Conservation (phyloP, 805 yeast species). For the Hanseniaspora valbyensis region DNA sequence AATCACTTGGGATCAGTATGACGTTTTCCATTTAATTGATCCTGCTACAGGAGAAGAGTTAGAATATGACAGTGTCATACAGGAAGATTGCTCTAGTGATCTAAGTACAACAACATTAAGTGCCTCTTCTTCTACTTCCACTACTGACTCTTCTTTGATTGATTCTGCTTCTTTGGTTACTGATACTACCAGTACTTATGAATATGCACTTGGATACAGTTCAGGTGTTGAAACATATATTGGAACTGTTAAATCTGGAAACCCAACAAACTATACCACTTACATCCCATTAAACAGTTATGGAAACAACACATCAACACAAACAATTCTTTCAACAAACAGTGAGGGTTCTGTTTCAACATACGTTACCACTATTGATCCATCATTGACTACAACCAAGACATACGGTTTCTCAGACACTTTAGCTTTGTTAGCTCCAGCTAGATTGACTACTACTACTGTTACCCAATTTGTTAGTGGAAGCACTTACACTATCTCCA, state of each 20-base stretch:
- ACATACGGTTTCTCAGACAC: conserved; percentile 9
- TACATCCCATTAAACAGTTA: not conserved
- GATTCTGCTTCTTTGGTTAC: too few species aligned
- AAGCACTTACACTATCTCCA: not conserved
- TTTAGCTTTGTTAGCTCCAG: conserved; percentile 6
- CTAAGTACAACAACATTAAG: not conserved
- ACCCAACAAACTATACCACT: conserved; percentile 4
- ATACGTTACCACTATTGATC: not conserved
- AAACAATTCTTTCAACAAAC: conserved; percentile 2
- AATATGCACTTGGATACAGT: not conserved
- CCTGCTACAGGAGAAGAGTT: conserved; percentile 18
- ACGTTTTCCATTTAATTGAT: conserved; percentile 22
- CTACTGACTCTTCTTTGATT: conserved; percentile 3
- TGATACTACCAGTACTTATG: conserved; percentile 2
- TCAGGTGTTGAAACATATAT: conserved; percentile 10
- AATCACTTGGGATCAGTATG: conserved; percentile 23
- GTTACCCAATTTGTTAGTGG: not conserved
- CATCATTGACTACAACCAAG: not conserved
- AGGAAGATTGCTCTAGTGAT: conserved; percentile 19
- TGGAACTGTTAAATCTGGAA: not conserved
- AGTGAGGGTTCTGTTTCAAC: not conserved
- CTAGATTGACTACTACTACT: conserved; percentile 2
- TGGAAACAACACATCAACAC: not conserved
- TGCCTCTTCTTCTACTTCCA: not conserved
- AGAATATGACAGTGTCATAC: conserved; percentile 19